A percentile compares a stretch with the other conserved stretches of the same genome.
phyloP scores from a whole-genome alignment of 2,329 filamentous ascomycete genomes.

The Seiridium unicorne region DNA sequence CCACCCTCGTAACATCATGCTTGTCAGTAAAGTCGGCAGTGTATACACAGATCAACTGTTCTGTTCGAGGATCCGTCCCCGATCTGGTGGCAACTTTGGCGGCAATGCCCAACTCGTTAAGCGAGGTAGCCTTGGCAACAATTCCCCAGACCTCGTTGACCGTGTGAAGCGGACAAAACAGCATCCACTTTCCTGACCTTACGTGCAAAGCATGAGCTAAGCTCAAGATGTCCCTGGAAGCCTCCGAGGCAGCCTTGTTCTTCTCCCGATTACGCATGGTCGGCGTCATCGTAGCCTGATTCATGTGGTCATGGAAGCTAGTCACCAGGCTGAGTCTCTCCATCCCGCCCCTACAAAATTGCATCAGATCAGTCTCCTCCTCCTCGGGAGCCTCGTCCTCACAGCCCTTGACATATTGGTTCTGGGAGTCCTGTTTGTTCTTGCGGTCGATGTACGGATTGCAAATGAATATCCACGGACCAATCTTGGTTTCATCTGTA shows the following conservation, averaged over 20 bases:
- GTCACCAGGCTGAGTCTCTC: constrained; percentile 46
- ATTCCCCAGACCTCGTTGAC: constrained; percentile 65
- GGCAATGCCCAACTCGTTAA: constrained; percentile 66
- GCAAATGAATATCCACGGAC: constrained; percentile 71
- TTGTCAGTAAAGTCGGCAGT: constrained; percentile 71
- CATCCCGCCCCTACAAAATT: constrained; percentile 52
- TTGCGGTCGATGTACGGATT: constrained; percentile 56
- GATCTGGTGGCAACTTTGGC: constrained; percentile 70
- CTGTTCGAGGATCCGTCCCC: constrained; percentile 36
- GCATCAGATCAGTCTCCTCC: constrained; percentile 40
- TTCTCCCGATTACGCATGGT: constrained; percentile 43
- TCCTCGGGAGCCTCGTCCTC: constrained; percentile 49
- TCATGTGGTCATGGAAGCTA: constrained; percentile 48
- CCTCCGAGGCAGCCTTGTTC: constrained; percentile 46
- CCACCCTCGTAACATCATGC: constrained; percentile 66
- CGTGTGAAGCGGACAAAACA: constrained; percentile 56
- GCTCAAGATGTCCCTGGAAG: constrained; percentile 54
- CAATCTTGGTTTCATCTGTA: constrained; percentile 42
- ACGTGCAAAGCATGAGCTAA: constrained; percentile 60
- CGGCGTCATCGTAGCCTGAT: constrained; percentile 30
- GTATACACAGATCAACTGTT: constrained; percentile 73
- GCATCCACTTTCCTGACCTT: constrained; percentile 76
- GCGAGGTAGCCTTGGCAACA: constrained; percentile 65
- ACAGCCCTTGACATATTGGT: constrained; percentile 39
- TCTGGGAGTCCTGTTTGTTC: constrained; percentile 29